Evolutionary conservation across 345 rosid genomes (phyloP).

Genomic region (Mercurialis annua): DNA sequence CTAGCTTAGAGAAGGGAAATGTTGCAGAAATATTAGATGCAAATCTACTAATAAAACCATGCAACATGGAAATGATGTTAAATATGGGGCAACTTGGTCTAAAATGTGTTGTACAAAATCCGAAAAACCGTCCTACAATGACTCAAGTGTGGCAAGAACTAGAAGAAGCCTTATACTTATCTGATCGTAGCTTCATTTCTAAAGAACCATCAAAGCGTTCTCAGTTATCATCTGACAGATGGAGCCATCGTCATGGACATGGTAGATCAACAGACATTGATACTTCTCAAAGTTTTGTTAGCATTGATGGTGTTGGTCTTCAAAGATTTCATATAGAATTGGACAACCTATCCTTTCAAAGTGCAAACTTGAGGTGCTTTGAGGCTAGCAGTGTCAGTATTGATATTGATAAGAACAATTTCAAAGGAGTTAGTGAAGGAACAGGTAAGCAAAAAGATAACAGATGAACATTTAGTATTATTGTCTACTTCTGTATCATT

Average conservation of each 20-base stretch:
- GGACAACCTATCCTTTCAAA: constrained; percentile 42
- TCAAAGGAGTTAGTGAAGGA: constrained; percentile 28
- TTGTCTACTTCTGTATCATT: not conserved
- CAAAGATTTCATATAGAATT: constrained; percentile 51
- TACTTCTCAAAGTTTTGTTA: constrained; percentile 43
- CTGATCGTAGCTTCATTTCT: constrained; percentile 16
- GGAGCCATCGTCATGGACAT: constrained; percentile 5
- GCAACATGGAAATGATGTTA: constrained; percentile 51
- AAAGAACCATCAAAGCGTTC: constrained; percentile 17
- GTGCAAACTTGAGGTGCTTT: constrained; percentile 41
- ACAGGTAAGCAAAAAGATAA: constrained; percentile 5
- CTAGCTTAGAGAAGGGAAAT: constrained; percentile 41
- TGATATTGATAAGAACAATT: constrained; percentile 29
- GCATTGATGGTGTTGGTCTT: constrained; percentile 46
- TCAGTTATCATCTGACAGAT: not conserved
- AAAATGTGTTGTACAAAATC: constrained; percentile 40
- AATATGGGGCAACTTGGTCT: constrained; percentile 56
- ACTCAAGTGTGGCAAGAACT: constrained; percentile 51
- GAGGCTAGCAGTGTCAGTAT: constrained; percentile 33
- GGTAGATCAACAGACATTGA: constrained; percentile 20
- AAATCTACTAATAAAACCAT: constrained; percentile 44
- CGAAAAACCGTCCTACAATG: constrained; percentile 57
- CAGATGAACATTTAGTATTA: not conserved
- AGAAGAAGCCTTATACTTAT: constrained; percentile 32
- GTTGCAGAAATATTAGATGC: constrained; percentile 51